Base-by-base conservation (phyloP, 768 basidiomycete genomes). In the Neoboletus brunneissimus region DNA sequence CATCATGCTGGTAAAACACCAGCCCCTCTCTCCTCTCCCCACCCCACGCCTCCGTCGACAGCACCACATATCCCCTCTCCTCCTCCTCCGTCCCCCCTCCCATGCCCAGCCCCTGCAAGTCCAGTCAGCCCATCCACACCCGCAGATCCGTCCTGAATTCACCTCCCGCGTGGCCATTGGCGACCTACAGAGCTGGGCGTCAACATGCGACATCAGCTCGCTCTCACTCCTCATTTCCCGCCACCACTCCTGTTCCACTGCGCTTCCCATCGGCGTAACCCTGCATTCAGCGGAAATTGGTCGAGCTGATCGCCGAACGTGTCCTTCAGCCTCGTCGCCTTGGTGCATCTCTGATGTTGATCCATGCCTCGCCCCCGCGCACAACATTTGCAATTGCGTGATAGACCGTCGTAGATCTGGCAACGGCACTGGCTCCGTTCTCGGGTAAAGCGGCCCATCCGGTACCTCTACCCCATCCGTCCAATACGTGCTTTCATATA, bases 331-430 rank as follows among this genome's bases (percentile, higher is more conserved):
- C 71, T 70, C 70, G 45, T 62, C 64, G 22, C 53, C 70, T 64
- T 53, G 62, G 57, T 59, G 63, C 64, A 57, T 66, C 59, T 64
- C 57, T 70, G 56, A 52, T 58, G 50, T 25, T 69, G 67, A 63
- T 67, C 67, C 71, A 70, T 69, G 69, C 62, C 60, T 68, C 54
- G 59, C 67, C 23, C 66, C 65, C 50, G 71, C 64, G 66, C 78
- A 80, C 63, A 71, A 64, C 56, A 86, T 72, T 72, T 93, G 87
- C 52, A 92, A 75, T 50, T 79, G 69, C 64, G 79, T 79, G 58
- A 93, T 84, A 22, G 82, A 76, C 59, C 77, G 77, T 56, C 92
- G 77, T 46, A 94, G 76, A 76, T 94, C 92, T 60, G 73, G 67
- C 43, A 63, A 59, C 29, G 72, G 64, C 34, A 72, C 38, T 29